These are phyloP conservation scores for Ceratocystiopsis minuta DNA, from an alignment of 2,329 filamentous ascomycete species.

Conservation along the genomic window DNA sequence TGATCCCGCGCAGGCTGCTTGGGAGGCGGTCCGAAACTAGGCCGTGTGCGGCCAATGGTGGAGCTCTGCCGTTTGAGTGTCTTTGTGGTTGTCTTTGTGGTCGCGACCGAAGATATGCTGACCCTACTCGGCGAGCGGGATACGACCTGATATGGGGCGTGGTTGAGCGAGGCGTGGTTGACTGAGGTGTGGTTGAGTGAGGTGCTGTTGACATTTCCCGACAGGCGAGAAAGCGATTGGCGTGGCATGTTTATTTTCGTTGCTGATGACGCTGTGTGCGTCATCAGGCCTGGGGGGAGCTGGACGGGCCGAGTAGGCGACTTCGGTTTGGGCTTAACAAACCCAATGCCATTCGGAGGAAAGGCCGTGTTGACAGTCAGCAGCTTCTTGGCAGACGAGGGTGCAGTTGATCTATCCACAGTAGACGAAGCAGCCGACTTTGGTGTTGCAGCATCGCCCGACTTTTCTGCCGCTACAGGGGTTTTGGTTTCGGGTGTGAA, in stretches of 20 bases:
- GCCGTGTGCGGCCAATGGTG: constrained; percentile 25
- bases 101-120: constrained; percentile 17
- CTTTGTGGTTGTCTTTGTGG: constrained; percentile 14
- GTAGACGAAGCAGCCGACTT: constrained; percentile 1
- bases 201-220: constrained; percentile 20
- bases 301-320: constrained; percentile 52
- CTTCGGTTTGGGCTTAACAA: constrained; percentile 42
- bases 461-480: constrained; percentile 11
- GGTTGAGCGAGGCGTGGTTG: no score
- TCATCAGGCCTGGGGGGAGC: constrained; percentile 47
- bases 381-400: constrained; percentile 24
- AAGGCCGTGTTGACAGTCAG: constrained; percentile 21
- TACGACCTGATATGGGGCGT: no score
- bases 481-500: constrained; percentile 10
- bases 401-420: constrained; percentile 4
- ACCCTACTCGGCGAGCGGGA: constrained; percentile 27
- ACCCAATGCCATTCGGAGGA: constrained; percentile 21
- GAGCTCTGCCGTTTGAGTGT: constrained; percentile 27
- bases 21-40: constrained; percentile 39
- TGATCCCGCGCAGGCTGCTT: constrained; percentile 35
- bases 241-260: constrained; percentile 32
- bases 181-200: no score
- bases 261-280: constrained; percentile 51
- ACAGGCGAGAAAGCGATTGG: constrained; percentile 24
- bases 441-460: constrained; percentile 11